These are phyloP conservation scores for Aschersonia sp. DNA, from an alignment of 2,329 filamentous ascomycete genomes.

Conservation along the genomic window DNA sequence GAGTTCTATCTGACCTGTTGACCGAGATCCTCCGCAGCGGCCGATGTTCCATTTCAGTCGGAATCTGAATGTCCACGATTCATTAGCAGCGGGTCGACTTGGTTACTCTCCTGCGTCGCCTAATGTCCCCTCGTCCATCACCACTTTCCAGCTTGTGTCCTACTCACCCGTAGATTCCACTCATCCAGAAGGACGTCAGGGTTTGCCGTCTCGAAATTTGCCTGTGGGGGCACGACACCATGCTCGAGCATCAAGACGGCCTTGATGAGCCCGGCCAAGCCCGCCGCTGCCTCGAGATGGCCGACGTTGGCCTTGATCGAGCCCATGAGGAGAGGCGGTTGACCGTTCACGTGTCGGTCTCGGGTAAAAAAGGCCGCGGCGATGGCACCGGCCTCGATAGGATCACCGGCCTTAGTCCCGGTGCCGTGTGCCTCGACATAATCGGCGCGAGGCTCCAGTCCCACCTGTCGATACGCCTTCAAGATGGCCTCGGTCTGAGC, in stretches of 20 bases:
- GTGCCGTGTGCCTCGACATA: slow-evolving; percentile 32
- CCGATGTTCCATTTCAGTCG: neutral
- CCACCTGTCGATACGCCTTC: slow-evolving; percentile 16
- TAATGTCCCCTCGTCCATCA: neutral
- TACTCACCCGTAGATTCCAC: slow-evolving; percentile 40
- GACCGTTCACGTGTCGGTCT: too few relatives aligned
- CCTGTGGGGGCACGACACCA: slow-evolving; percentile 45
- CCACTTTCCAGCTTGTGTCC: neutral
- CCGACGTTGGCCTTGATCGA: slow-evolving; percentile 50
- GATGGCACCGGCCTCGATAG: slow-evolving; percentile 29
- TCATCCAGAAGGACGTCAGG: slow-evolving; percentile 34
- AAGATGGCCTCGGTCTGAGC: slow-evolving; percentile 22
- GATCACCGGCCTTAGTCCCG: slow-evolving; percentile 31
- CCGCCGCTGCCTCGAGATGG: slow-evolving; percentile 46
- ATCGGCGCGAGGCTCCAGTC: slow-evolving; percentile 13
- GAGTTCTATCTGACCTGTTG: neutral
- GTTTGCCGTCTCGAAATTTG: slow-evolving; percentile 52
- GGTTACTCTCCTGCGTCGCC: too few relatives aligned
- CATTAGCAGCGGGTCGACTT: too few relatives aligned
- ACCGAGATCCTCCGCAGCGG: neutral
- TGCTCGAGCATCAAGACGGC: slow-evolving; percentile 45
- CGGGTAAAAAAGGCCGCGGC: neutral
- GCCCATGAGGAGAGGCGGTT: neutral
- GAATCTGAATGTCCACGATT: neutral
- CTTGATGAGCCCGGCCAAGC: slow-evolving; percentile 32